These are phyloP conservation scores for Calonectria hawksworthii DNA, from an alignment of 2,329 filamentous ascomycete species.

Conservation along the genomic window DNA sequence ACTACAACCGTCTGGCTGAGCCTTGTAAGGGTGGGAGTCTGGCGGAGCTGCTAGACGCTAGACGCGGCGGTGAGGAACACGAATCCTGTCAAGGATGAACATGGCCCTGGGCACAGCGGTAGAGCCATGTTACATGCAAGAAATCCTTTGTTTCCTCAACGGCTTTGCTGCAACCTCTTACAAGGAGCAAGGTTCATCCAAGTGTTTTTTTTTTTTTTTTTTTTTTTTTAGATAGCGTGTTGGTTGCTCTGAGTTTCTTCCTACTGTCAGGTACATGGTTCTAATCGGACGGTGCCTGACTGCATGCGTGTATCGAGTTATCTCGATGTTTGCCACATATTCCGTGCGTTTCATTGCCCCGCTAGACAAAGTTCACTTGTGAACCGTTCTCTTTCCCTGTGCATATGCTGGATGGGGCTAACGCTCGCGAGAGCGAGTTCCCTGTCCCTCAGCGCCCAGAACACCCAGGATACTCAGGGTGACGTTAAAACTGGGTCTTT, in stretches of 20 bases:
- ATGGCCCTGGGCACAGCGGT: too few species aligned
- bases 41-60: background rate
- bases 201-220: too few species aligned
- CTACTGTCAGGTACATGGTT: background rate
- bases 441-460: background rate
- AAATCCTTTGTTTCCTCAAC: background rate
- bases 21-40: background rate
- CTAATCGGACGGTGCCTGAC: too few species aligned
- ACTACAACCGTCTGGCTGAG: background rate
- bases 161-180: background rate
- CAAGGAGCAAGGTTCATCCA: background rate
- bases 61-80: background rate
- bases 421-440: background rate
- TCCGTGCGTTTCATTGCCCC: background rate
- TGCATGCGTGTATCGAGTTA: too few species aligned
- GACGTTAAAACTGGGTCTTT: background rate
- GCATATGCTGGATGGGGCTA: background rate
- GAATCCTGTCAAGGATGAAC: background rate
- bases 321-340: background rate
- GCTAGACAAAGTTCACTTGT: background rate
- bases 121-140: background rate
- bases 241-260: background rate
- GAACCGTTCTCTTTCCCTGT: background rate
- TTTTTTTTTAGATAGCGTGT: too few species aligned
- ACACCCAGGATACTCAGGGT: background rate